Evolutionary conservation across 2,329 filamentous ascomycete genomes (phyloP), one percentile per base, ranked within the genome.

Genomic region (Dothiorella sarmentorum): DNA sequence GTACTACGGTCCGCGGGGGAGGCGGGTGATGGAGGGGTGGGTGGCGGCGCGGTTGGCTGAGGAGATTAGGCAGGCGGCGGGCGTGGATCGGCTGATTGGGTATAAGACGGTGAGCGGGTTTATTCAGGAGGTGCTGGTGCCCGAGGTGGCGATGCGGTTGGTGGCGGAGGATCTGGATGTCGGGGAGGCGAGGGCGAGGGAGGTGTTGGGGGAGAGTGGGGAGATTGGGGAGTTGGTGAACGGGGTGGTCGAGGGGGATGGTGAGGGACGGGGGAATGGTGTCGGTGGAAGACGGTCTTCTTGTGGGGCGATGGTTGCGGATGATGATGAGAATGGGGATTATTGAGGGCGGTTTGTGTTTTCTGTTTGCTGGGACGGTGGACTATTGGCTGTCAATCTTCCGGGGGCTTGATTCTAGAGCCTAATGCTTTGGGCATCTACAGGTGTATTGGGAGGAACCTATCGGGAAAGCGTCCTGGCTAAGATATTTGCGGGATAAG

Each of bases 1-100:
- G 0, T 96, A 96, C 73, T 96, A 96, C 72, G 91, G 91, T 1
- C 82, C 86, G 2, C 82, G 86, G 18, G 91, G 91, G 1, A 79
- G 88, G 53, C 83, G 83, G 49, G 74, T 82, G 53, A 90, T 96
- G 81, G 88, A 85, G 43, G 86, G 27, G 7, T 60, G 57, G 17
- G 65, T 75, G 3, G 68, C 68, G 55, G 29, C 61, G 0, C 42
- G 67, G 1, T 63, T 74, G 7, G 63, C 64, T 10, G 62, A 64
- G 4, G 63, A 67, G 5, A 69, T 75, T 17, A 61, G 69, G 13
- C 59, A 63, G 10, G 63, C 61, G 15, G 59, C 62, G 5, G 56
- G 58, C 1, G 56, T 51, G 5, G 73, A 74, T 47, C 52, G 64
- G 0, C 68, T 73, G 0, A 70, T 75, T 1, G 66, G 68, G 20